Evolutionary conservation across 2,329 filamentous ascomycete genomes (phyloP).

Genomic region (Colletotrichum sp.): DNA sequence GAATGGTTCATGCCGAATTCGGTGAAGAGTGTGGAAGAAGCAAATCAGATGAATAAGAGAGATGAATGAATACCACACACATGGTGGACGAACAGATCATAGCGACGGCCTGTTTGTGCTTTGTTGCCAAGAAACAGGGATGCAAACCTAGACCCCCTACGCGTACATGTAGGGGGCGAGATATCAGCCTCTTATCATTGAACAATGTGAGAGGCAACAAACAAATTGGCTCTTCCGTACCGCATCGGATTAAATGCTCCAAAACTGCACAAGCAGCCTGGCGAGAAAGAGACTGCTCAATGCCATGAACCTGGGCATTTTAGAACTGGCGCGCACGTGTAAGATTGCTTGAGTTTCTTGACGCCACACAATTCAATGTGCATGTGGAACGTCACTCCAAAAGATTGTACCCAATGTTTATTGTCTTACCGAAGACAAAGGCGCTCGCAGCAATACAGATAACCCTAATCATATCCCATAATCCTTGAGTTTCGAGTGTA

Average conservation of each 20-base stretch:
- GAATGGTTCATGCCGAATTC: background rate
- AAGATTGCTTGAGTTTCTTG: background rate
- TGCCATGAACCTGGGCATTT: background rate
- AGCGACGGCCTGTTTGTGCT: too few relatives aligned
- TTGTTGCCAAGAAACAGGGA: too few relatives aligned
- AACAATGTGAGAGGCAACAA: too few relatives aligned
- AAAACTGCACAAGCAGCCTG: too few relatives aligned
- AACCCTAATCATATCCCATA: background rate
- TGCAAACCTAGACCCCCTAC: too few relatives aligned
- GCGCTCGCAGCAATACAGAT: background rate
- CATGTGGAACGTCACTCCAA: background rate
- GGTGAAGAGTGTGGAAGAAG: conserved; percentile 18
- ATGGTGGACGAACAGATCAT: too few relatives aligned
- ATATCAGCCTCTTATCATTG: too few relatives aligned
- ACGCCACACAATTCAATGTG: background rate
- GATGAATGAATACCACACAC: too few relatives aligned
- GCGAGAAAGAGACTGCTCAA: too few relatives aligned
- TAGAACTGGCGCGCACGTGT: background rate
- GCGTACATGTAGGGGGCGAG: too few relatives aligned
- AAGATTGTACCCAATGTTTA: background rate
- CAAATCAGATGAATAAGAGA: background rate
- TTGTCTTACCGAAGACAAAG: background rate
- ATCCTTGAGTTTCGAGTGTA: background rate
- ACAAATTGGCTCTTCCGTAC: too few relatives aligned
- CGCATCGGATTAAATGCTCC: too few relatives aligned